Evolutionary conservation across 257 asterid species (phyloP), one percentile per base, ranked within the genome.

Genomic region (Cynanchum wilfordii): DNA sequence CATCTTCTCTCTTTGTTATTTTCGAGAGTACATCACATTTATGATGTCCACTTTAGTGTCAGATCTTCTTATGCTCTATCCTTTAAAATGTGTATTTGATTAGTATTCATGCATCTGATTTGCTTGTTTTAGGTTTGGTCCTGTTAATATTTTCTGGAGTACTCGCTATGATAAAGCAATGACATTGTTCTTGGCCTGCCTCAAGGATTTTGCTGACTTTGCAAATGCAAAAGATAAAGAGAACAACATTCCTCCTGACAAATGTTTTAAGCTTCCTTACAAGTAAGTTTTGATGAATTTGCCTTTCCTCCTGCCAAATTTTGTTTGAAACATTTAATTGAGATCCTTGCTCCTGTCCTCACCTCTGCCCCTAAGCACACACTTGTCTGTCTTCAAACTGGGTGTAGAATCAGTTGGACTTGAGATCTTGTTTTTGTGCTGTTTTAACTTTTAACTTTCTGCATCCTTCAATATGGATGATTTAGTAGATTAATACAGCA

Each of bases 111-210:
- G n/a, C 73, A 16, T 66, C 64, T 49, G 6, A 33, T 38, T 27
- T 54, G 52, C 55, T 68, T 75, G 7, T 81, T 80, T 78, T 93
- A 95, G 98, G 74, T 92, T 92, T 84, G 99, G 99, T 76, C 99
- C 99, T 1, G 99, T 95, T 62, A 95, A 95, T 76, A 86, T 95
- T 77, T 92, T 95, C 87, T 92, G 99, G 99, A 95, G 99, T 87
- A 90, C 98, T 54, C 99, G 97, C 59, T 95, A 92, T 74, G 99
- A 92, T 84, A 95, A 95, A 83, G 99, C 99, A 72, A 92, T 95
- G 99, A 86, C 97, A 42, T 78, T 95, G 78, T 95, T 82, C 89
- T 82, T 95, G 76, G 85, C 89, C 76, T 95, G 97, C 89, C 87
- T 95, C 9, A 95, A 95, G 91, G 99, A 95, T 68, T 95, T 95